These are phyloP conservation scores for Calonectria leucothoes DNA, from an alignment of 2,329 filamentous ascomycete species.

Conservation along the genomic window DNA sequence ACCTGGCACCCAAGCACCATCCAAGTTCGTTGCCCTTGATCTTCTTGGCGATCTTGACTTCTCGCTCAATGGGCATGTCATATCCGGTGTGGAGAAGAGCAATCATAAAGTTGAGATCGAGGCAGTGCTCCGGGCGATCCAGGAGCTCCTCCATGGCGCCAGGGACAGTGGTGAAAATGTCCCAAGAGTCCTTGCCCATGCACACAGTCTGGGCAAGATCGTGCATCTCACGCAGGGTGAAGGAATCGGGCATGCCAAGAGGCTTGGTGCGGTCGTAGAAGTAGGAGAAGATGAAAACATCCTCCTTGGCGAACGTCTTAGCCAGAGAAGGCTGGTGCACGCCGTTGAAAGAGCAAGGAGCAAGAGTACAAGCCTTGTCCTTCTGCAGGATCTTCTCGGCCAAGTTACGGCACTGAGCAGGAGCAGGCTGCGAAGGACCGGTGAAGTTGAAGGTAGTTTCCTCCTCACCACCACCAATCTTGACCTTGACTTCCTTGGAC, in stretches of 20 bases:
- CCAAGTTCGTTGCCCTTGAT: constrained; percentile 97
- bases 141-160: constrained; percentile 83
- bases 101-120: constrained; percentile 97
- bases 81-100: constrained; percentile 94
- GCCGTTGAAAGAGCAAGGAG: constrained; percentile 98
- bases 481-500: constrained; percentile 78
- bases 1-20: constrained; percentile 98
- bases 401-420: constrained; percentile 89
- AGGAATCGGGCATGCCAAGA: constrained; percentile 98
- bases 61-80: constrained; percentile 95
- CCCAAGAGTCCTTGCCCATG: constrained; percentile 81
- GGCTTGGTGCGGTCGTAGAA: constrained; percentile 96
- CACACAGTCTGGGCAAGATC: constrained; percentile 89
- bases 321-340: constrained; percentile 92
- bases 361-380: constrained; percentile 81
- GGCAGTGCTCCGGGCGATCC: constrained; percentile 88
- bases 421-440: constrained; percentile 79
- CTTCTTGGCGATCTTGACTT: constrained; percentile 99
- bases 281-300: constrained; percentile 97
- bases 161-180: constrained; percentile 80
- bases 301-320: constrained; percentile 92
- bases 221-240: constrained; percentile 90
- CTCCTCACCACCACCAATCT: constrained; percentile 70
- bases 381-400: constrained; percentile 94
- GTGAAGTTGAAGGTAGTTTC: constrained; percentile 83